phyloP scores from a whole-genome alignment of 805 yeast species.

The Saturnispora zaruensis region DNA sequence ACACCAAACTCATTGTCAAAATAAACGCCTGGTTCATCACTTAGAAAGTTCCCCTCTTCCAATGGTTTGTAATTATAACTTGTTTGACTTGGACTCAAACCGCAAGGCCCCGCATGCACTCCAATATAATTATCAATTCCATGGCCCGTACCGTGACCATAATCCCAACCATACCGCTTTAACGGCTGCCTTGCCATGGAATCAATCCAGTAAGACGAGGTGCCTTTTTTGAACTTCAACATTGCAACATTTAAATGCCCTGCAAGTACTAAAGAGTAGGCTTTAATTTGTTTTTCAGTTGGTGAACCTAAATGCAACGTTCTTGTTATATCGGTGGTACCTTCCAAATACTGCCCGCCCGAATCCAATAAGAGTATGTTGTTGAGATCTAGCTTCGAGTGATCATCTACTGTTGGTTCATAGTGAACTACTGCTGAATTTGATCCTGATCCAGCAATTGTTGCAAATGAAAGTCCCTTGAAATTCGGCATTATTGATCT shows the following conservation, averaged over 20 bases:
- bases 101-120: constrained; percentile 94
- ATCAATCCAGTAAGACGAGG: constrained; percentile 72
- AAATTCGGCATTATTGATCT: constrained; percentile 38
- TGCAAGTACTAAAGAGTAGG: constrained; percentile 79
- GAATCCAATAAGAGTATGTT: constrained; percentile 75
- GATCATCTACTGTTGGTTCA: constrained; percentile 52
- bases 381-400: constrained; percentile 53
- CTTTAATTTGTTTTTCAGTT: constrained; percentile 45
- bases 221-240: constrained; percentile 67
- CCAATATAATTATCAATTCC: constrained; percentile 89
- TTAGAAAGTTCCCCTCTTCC: constrained; percentile 62
- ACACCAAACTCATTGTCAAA: constrained; percentile 86
- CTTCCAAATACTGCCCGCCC: constrained; percentile 88
- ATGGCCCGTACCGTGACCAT: constrained; percentile 94
- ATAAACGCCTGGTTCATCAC: constrained; percentile 94
- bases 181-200: constrained; percentile 73
- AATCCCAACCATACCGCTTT: constrained; percentile 78
- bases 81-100: constrained; percentile 43
- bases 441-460: constrained; percentile 68
- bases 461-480: constrained; percentile 64
- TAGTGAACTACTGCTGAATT: constrained; percentile 74
- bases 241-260: constrained; percentile 85
- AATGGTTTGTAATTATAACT: constrained; percentile 39
- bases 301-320: constrained; percentile 65
- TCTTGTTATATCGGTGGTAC: constrained; percentile 94